Evolutionary conservation across 805 yeast genomes (phyloP).

Genomic region (Metschnikowia gelsemii): DNA sequence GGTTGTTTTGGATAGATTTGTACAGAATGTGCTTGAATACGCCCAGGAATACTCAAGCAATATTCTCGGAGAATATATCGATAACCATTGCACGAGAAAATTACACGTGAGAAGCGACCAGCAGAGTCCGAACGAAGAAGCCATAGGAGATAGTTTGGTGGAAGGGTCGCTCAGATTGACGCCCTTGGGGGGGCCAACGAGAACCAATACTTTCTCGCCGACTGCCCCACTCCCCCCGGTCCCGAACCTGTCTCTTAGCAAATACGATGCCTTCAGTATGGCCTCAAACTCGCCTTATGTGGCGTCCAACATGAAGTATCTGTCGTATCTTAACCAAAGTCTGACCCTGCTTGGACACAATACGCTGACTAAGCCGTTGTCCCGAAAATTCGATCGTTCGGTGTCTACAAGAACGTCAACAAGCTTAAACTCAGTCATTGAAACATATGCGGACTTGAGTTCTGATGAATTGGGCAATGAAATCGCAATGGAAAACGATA

Average conservation of each 20-base stretch:
- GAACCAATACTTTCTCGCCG: slow-evolving; percentile 11
- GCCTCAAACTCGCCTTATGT: slow-evolving; percentile 3
- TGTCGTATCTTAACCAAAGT: slow-evolving; percentile 17
- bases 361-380: background rate
- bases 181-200: background rate
- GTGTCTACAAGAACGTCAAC: slow-evolving; percentile 3
- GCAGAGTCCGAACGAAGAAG: slow-evolving; percentile 3
- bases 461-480: slow-evolving; percentile 12
- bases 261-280: background rate
- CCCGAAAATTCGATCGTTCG: background rate
- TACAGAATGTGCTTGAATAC: slow-evolving; percentile 1
- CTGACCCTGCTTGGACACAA: slow-evolving; percentile 1
- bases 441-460: slow-evolving; percentile 13
- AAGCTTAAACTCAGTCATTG: slow-evolving; percentile 15
- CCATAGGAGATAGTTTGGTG: slow-evolving; percentile 7
- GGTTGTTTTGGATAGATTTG: slow-evolving; percentile 9
- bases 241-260: background rate
- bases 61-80: slow-evolving; percentile 8
- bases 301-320: slow-evolving; percentile 16
- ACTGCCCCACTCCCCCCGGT: slow-evolving; percentile 17
- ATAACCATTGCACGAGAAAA: slow-evolving; percentile 10
- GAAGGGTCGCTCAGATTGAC: slow-evolving; percentile 1
- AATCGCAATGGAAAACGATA: slow-evolving; percentile 1
- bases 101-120: slow-evolving; percentile 5
- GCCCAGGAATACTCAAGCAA: background rate